Conservation (phyloP, 352 stramenopile species). For the Pythium oligandrum region DNA sequence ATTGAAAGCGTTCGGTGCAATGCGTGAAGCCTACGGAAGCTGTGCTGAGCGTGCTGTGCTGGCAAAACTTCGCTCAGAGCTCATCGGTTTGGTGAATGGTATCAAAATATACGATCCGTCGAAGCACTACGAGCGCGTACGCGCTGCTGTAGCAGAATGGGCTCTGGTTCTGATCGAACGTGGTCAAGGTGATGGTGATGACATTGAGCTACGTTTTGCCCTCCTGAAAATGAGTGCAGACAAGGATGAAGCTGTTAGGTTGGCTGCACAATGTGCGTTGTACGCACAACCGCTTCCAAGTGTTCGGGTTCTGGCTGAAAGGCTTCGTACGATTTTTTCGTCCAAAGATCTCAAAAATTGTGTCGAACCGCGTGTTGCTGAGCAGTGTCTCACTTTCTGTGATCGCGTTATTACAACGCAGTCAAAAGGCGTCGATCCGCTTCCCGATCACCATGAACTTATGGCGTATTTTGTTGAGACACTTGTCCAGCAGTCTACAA, state of each 20-base stretch:
- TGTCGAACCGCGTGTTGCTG: slow-evolving; percentile 15
- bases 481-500: slow-evolving; percentile 18
- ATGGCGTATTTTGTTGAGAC: slow-evolving; percentile 50
- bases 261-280: slow-evolving; percentile 9
- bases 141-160: slow-evolving; percentile 54
- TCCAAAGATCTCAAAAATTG: slow-evolving; percentile 31
- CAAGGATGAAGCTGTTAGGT: slow-evolving; percentile 14
- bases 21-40: slow-evolving; percentile 36
- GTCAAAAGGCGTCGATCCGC: slow-evolving; percentile 14
- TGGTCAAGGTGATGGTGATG: slow-evolving; percentile 8
- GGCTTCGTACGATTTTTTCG: slow-evolving; percentile 1
- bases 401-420: slow-evolving; percentile 33
- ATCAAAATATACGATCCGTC: slow-evolving; percentile 52
- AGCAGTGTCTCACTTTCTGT: slow-evolving; percentile 55
- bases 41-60: slow-evolving; percentile 22
- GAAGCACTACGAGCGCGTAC: slow-evolving; percentile 63
- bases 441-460: slow-evolving; percentile 23
- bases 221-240: slow-evolving; percentile 37
- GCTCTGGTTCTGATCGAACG: slow-evolving; percentile 33
- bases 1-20: slow-evolving; percentile 55
- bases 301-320: background rate
- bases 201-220: slow-evolving; percentile 52
- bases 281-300: slow-evolving; percentile 13
- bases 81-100: slow-evolving; percentile 48
- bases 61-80: slow-evolving; percentile 38